Conservation (phyloP, 192 early-diverging fungal species). For the Spizellomyces punctatus region DNA sequence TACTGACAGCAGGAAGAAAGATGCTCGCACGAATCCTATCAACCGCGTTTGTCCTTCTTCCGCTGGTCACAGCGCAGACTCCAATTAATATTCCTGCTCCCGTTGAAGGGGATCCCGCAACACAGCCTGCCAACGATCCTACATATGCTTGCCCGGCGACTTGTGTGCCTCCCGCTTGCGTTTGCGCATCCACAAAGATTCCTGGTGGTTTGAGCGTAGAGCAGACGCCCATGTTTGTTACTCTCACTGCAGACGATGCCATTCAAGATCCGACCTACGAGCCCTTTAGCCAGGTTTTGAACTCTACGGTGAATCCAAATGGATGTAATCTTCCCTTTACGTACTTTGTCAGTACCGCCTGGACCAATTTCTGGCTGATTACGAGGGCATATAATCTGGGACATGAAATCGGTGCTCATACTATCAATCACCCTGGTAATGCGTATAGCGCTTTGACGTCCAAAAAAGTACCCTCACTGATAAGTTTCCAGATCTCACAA, state of each 20-base stretch:
- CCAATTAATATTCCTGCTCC: neutral
- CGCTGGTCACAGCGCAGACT: neutral
- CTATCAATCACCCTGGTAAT: constrained; percentile 50
- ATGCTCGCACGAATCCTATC: neutral
- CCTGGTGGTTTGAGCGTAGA: constrained; percentile 30
- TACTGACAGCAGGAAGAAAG: no score
- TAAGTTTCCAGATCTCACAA: neutral
- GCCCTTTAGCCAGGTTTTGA: constrained; percentile 13
- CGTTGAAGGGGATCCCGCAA: neutral
- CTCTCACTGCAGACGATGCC: constrained; percentile 64
- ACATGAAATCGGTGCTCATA: constrained; percentile 67
- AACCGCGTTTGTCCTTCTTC: neutral
- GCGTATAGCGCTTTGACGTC: neutral
- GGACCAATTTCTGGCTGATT: constrained; percentile 62
- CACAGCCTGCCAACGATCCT: neutral
- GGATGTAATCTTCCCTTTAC: constrained; percentile 62
- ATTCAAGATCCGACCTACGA: constrained; percentile 29
- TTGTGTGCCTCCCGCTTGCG: constrained; percentile 27
- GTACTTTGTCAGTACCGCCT: constrained; percentile 62
- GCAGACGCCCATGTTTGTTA: constrained; percentile 34
- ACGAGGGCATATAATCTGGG: constrained; percentile 64
- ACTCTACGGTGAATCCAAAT: constrained; percentile 49
- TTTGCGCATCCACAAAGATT: constrained; percentile 20
- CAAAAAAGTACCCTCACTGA: neutral
- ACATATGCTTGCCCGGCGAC: constrained; percentile 4